Percentiles rank a stretch among this genome's conserved stretches.
Evolutionary conservation across 257 asterid species (phyloP).

Genomic region (Ophiorrhiza pumila): DNA sequence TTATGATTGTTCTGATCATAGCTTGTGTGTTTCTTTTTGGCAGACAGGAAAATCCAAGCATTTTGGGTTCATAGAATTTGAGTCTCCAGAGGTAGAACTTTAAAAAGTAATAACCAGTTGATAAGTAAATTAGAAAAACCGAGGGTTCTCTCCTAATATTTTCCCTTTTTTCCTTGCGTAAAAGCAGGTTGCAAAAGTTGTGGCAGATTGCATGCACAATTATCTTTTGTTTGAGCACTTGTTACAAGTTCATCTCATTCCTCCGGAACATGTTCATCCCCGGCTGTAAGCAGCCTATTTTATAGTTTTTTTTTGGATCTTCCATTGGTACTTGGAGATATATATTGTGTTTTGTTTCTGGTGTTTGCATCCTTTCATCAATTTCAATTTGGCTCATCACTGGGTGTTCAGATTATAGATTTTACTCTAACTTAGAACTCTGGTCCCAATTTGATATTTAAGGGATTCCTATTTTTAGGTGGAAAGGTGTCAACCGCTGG

Average conservation of each 20-base stretch:
- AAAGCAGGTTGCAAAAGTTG: conserved; percentile 85
- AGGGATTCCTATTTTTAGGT: conserved; percentile 36
- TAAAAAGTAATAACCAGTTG: neutral
- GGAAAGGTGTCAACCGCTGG: conserved; percentile 67
- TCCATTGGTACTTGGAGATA: neutral
- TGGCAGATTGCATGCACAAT: conserved; percentile 86
- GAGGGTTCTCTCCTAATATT: neutral
- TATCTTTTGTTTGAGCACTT: conserved; percentile 80
- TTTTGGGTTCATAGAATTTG: conserved; percentile 87
- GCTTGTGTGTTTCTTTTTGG: conserved; percentile 14
- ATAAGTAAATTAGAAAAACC: neutral
- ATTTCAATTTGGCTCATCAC: neutral
- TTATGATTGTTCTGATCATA: conserved; percentile 15
- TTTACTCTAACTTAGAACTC: neutral
- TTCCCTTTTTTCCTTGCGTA: neutral
- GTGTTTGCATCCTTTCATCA: neutral
- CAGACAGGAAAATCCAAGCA: conserved; percentile 97
- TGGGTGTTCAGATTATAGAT: neutral
- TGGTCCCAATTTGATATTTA: neutral
- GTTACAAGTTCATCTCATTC: conserved; percentile 71
- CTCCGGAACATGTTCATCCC: conserved; percentile 74
- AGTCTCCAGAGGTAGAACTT: conserved; percentile 77
- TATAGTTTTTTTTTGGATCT: neutral
- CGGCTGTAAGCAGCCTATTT: conserved; percentile 49
- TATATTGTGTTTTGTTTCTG: neutral